A percentile compares a stretch with the other conserved stretches of the same genome.
Evolutionary conservation across 805 yeast species (phyloP).

Genomic region (Isabelozyma heimii): DNA sequence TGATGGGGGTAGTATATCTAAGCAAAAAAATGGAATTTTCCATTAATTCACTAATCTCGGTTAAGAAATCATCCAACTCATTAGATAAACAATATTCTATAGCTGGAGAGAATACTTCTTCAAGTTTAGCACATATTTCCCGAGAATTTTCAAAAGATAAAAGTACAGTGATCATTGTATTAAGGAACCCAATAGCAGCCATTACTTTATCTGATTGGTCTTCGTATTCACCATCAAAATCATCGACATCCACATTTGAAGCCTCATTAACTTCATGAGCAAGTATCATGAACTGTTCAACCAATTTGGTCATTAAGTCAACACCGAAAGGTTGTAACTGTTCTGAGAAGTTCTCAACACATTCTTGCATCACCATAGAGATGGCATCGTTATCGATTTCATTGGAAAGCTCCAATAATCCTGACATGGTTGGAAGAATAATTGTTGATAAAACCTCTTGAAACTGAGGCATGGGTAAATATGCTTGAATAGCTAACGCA

Average conservation of each 20-base stretch:
- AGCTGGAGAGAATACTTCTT: constrained; percentile 67
- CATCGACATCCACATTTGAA: constrained; percentile 22
- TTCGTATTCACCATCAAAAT: constrained; percentile 23
- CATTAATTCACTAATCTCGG: constrained; percentile 71
- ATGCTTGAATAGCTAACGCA: constrained; percentile 81
- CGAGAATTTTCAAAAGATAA: constrained; percentile 79
- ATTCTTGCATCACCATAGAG: constrained; percentile 90
- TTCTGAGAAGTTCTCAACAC: constrained; percentile 83
- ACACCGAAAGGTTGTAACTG: constrained; percentile 84
- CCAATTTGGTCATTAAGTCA: constrained; percentile 51
- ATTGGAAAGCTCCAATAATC: constrained; percentile 68
- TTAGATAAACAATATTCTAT: constrained; percentile 64
- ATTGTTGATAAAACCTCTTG: constrained; percentile 64
- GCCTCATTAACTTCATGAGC: constrained; percentile 54
- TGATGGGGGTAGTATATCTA: constrained; percentile 49
- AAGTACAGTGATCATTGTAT: constrained; percentile 78
- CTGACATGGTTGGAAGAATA: constrained; percentile 81
- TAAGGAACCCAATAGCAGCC: constrained; percentile 79
- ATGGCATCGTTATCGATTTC: constrained; percentile 84
- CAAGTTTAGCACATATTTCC: constrained; percentile 61
- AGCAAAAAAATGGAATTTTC: constrained; percentile 46
- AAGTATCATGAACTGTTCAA: constrained; percentile 59
- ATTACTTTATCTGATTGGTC: constrained; percentile 64
- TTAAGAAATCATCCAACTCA: constrained; percentile 67
- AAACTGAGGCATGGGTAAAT: constrained; percentile 62